phyloP scores from a whole-genome alignment of 2,329 filamentous ascomycete genomes.

The Zymoseptoria passerinii region DNA sequence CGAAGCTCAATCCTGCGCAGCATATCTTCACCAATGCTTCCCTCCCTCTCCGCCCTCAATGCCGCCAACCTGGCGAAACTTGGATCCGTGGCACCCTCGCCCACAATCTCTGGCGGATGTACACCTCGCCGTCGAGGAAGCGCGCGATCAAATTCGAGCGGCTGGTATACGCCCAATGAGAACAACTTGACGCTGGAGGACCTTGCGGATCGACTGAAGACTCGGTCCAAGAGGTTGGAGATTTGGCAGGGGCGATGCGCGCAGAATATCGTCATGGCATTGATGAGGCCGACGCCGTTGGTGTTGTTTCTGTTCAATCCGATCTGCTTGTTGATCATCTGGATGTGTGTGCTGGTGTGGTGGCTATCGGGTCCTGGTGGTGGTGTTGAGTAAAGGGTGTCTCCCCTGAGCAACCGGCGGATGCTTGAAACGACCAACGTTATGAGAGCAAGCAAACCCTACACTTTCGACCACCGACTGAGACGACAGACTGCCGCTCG shows the following conservation, averaged over 20 bases:
- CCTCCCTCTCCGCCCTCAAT: background rate
- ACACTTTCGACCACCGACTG: no score
- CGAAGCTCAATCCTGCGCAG: background rate
- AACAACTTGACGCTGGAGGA: constrained; percentile 24
- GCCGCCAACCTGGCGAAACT: background rate
- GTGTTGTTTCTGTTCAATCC: constrained; percentile 27
- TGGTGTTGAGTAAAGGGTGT: background rate
- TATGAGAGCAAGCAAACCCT: no score
- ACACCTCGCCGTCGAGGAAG: background rate
- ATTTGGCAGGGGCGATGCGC: constrained; percentile 21
- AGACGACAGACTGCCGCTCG: no score
- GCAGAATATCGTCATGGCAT: constrained; percentile 27
- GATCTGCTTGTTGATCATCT: constrained; percentile 19
- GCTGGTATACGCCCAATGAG: constrained; percentile 24
- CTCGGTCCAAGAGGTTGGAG: constrained; percentile 19
- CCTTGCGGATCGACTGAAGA: constrained; percentile 21
- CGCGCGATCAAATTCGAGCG: constrained; percentile 11
- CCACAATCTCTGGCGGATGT: background rate
- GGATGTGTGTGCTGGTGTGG: constrained; percentile 14
- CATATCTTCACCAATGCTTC: background rate
- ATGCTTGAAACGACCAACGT: no score
- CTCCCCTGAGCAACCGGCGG: no score
- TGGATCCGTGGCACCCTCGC: background rate
- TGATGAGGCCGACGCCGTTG: constrained; percentile 25
- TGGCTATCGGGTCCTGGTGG: constrained; percentile 8